A percentile compares a stretch with the other conserved stretches of the same genome.
Conservation (phyloP, 257 asterid genomes). For the Fraxinus pennsylvanica region DNA sequence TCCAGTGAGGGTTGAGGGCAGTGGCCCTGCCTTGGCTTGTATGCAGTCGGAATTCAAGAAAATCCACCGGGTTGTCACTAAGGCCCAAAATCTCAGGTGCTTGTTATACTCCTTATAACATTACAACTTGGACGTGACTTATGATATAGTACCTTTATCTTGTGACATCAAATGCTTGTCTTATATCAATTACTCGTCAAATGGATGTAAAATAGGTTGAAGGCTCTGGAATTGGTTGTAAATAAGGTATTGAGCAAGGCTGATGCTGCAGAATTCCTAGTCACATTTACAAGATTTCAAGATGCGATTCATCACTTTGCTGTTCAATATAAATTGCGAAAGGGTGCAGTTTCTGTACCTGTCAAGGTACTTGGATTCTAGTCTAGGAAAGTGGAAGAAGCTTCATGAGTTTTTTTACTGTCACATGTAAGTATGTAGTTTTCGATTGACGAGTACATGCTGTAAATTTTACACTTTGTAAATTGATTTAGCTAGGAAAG, state of each 20-base stretch:
- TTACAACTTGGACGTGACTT: neutral
- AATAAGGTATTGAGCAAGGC: conserved; percentile 64
- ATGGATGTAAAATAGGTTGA: conserved; percentile 42
- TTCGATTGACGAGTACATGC: neutral
- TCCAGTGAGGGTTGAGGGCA: conserved; percentile 23
- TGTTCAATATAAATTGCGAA: conserved; percentile 35
- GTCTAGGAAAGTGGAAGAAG: neutral
- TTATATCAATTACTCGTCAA: too few species aligned
- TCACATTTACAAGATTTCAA: conserved; percentile 67
- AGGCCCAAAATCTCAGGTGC: conserved; percentile 83
- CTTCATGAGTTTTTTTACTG: neutral
- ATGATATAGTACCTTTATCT: neutral
- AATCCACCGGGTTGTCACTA: conserved; percentile 57
- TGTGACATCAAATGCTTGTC: neutral
- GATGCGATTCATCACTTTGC: conserved; percentile 58
- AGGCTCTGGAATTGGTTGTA: conserved; percentile 61
- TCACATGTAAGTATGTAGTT: neutral
- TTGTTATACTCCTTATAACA: neutral
- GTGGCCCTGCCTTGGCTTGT: conserved; percentile 32
- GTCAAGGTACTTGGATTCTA: conserved; percentile 31
- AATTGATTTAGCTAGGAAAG: neutral
- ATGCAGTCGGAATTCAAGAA: conserved; percentile 62
- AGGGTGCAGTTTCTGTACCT: conserved; percentile 32
- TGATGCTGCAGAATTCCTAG: conserved; percentile 83
- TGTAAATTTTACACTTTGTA: neutral